Evolutionary conservation across 2,329 filamentous ascomycete genomes (phyloP).

Genomic region (Trichoderma afroharzianum): DNA sequence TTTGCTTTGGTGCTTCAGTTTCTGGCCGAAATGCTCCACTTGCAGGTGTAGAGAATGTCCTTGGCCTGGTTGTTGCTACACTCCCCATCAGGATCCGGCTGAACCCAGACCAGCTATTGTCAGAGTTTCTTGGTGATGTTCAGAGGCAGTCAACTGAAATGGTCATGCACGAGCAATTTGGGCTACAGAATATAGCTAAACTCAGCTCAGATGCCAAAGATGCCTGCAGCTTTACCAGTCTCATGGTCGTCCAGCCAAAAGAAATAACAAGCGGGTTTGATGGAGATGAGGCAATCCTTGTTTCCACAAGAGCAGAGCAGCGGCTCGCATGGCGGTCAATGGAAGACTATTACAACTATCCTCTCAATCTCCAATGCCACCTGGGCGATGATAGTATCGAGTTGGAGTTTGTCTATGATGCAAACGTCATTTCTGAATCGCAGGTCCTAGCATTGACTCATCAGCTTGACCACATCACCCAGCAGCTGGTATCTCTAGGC

Average conservation of each 20-base stretch:
- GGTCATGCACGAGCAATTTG: constrained; percentile 7
- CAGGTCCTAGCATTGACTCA: not conserved
- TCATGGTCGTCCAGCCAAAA: constrained; percentile 6
- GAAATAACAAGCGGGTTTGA: not conserved
- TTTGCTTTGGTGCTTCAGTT: constrained; percentile 19
- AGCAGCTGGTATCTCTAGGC: not conserved
- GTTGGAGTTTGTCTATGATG: not conserved
- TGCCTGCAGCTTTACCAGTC: constrained; percentile 7
- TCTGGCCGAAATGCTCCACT: constrained; percentile 21
- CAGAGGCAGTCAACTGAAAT: constrained; percentile 19
- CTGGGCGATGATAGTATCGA: not conserved
- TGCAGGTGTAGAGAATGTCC: not conserved
- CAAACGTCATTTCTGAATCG: not conserved
- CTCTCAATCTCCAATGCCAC: not conserved
- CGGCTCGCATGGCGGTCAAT: not conserved
- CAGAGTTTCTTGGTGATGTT: constrained; percentile 14
- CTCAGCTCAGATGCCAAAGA: not conserved
- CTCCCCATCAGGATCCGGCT: constrained; percentile 20
- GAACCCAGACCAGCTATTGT: constrained; percentile 7
- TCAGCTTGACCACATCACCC: not conserved
- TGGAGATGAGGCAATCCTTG: not conserved
- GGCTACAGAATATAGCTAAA: constrained; percentile 14
- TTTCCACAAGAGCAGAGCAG: not conserved
- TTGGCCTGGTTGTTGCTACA: constrained; percentile 16
- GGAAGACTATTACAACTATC: constrained; percentile 10